Conservation (phyloP, 2,329 filamentous ascomycete genomes). For the Microcyclosporella mali region DNA sequence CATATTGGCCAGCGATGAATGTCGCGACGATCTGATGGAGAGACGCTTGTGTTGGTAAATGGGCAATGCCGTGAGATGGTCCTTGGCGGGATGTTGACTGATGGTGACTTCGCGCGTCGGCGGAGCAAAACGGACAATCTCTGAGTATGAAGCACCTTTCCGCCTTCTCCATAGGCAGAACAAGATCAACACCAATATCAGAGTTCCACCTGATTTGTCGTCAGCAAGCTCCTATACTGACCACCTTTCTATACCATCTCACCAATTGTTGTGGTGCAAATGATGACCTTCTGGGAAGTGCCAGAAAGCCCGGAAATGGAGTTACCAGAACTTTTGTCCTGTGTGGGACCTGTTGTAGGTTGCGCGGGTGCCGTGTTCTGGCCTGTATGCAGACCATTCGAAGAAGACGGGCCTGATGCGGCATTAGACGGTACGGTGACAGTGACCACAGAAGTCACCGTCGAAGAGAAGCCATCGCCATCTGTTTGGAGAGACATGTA, state of each 20-base stretch:
- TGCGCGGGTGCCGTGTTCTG: not conserved
- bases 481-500: too few relatives aligned
- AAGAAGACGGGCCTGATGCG: too few relatives aligned
- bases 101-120: slow-evolving; percentile 16
- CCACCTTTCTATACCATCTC: slow-evolving; percentile 1
- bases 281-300: slow-evolving; percentile 16
- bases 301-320: slow-evolving; percentile 6
- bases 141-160: slow-evolving; percentile 20
- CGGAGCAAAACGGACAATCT: slow-evolving; percentile 22
- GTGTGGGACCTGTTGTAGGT: not conserved
- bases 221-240: slow-evolving; percentile 3
- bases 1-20: slow-evolving; percentile 2
- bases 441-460: too few relatives aligned
- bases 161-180: slow-evolving; percentile 20
- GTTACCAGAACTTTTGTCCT: not conserved
- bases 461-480: too few relatives aligned
- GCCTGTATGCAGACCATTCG: not conserved
- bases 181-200: slow-evolving; percentile 18
- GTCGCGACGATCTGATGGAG: slow-evolving; percentile 21
- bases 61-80: slow-evolving; percentile 16
- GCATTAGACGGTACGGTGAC: too few relatives aligned
- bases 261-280: slow-evolving; percentile 22
- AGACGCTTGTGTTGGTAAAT: slow-evolving; percentile 23
- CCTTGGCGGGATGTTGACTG: slow-evolving; percentile 3
- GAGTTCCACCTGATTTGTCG: slow-evolving; percentile 14